Conservation (phyloP, 1,284 basidiomycete species). For the Boletus semigastroideus region DNA sequence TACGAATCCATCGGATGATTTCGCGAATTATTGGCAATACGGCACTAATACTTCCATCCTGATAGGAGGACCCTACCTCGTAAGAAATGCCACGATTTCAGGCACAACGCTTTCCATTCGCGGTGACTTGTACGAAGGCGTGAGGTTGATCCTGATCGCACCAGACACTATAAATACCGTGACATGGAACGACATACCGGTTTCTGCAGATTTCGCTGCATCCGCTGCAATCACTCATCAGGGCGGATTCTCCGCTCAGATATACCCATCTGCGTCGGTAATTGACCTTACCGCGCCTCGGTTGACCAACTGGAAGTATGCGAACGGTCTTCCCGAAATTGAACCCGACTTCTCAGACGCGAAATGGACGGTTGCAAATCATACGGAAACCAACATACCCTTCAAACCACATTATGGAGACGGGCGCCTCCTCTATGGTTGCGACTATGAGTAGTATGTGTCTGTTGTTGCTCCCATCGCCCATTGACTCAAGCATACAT, state of each 20-base stretch:
- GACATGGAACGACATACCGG: conserved; percentile 67
- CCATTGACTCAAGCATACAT: neutral
- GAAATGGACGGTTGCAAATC: conserved; percentile 63
- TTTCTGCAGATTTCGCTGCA: conserved; percentile 38
- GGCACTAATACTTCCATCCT: conserved; percentile 52
- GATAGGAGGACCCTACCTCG: conserved; percentile 55
- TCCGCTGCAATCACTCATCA: conserved; percentile 32
- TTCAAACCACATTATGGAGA: conserved; percentile 69
- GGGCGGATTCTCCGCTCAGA: conserved; percentile 40
- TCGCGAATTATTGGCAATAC: conserved; percentile 48
- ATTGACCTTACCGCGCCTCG: conserved; percentile 32
- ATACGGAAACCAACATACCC: conserved; percentile 69
- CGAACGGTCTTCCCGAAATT: conserved; percentile 72
- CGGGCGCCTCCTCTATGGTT: conserved; percentile 71
- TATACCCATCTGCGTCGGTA: conserved; percentile 17
- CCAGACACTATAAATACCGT: conserved; percentile 48
- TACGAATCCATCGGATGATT: conserved; percentile 20
- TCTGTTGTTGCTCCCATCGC: neutral
- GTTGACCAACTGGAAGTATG: conserved; percentile 65
- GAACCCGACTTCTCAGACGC: conserved; percentile 54
- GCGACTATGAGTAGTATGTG: conserved; percentile 80
- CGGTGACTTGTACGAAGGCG: conserved; percentile 48
- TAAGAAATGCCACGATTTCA: conserved; percentile 48
- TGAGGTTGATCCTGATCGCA: conserved; percentile 46
- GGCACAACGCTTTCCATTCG: conserved; percentile 41